Conservation (phyloP, 805 yeast genomes). For the Kregervanrija fluxuum region DNA sequence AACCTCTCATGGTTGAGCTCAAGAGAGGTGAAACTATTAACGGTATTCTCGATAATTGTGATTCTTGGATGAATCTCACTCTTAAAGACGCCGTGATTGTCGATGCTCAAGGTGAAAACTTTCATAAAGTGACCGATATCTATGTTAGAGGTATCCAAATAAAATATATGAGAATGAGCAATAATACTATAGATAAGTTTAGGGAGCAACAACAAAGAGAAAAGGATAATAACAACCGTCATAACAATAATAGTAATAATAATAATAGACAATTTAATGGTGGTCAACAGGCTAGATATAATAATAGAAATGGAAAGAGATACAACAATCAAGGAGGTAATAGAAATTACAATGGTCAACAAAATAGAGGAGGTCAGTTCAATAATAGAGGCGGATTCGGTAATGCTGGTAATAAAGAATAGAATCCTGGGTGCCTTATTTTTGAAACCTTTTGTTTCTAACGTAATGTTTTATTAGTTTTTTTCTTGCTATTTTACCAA, state of each 20-base stretch:
- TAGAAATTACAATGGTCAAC: conserved; percentile 18
- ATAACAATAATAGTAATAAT: conserved; percentile 17
- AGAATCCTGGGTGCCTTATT: no score
- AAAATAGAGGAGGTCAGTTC: not conserved
- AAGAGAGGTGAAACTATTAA: conserved; percentile 86
- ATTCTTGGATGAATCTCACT: conserved; percentile 93
- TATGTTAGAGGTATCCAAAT: conserved; percentile 84
- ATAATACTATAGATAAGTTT: conserved; percentile 68
- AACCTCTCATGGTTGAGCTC: conserved; percentile 79
- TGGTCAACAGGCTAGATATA: conserved; percentile 11
- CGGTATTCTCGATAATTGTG: conserved; percentile 81
- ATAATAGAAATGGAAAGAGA: conserved; percentile 3
- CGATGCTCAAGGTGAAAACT: conserved; percentile 53
- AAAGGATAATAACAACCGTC: conserved; percentile 16
- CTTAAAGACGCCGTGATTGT: conserved; percentile 67
- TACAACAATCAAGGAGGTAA: conserved; percentile 17
- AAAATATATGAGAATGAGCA: conserved; percentile 69
- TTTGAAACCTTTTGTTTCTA: no score
- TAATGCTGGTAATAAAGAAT: no score
- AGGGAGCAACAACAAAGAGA: conserved; percentile 52
- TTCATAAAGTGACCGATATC: conserved; percentile 58
- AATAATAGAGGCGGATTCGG: no score
- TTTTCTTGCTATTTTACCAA: no score
- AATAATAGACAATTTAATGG: conserved; percentile 11
- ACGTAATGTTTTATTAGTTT: no score